A percentile compares a stretch with the other conserved stretches of the same genome.
phyloP scores from a whole-genome alignment of 306 rosid species.

The Inga leiocalycina region DNA sequence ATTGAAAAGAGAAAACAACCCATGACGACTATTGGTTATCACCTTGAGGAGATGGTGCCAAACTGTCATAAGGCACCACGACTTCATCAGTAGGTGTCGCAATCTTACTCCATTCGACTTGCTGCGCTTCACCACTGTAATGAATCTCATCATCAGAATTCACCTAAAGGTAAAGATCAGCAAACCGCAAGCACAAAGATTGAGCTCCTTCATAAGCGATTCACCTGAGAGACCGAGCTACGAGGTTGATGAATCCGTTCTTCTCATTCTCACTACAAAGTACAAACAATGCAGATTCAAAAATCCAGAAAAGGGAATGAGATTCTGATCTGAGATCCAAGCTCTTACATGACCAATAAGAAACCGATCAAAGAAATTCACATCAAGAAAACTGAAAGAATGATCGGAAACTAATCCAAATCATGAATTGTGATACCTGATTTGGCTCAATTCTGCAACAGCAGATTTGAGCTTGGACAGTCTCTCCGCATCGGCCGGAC shows the following conservation, averaged over 20 bases:
- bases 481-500: constrained; percentile 46
- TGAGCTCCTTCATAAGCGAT: background rate
- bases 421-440: constrained; percentile 45
- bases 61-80: constrained; percentile 84
- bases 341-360: background rate
- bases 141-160: constrained; percentile 6
- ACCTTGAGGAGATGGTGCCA: constrained; percentile 80
- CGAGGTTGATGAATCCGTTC: constrained; percentile 19
- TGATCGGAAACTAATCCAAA: background rate
- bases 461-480: constrained; percentile 55
- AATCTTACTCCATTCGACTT: constrained; percentile 99
- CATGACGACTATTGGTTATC: constrained; percentile 25
- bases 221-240: constrained; percentile 84
- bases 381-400: background rate
- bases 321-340: constrained; percentile 15
- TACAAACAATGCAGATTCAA: background rate
- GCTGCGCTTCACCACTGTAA: constrained; percentile 87
- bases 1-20: constrained; percentile 1
- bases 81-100: constrained; percentile 96
- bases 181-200: constrained; percentile 11
- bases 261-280: constrained; percentile 20
- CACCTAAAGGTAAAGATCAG: constrained; percentile 9
- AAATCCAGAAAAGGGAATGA: background rate
- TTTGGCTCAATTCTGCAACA: constrained; percentile 56
- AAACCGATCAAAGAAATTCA: background rate